Percentiles rank a stretch among this genome's conserved stretches.
These are phyloP conservation scores for Jatropha multifida DNA, from an alignment of 441 rosid species.

Conservation along the genomic window DNA sequence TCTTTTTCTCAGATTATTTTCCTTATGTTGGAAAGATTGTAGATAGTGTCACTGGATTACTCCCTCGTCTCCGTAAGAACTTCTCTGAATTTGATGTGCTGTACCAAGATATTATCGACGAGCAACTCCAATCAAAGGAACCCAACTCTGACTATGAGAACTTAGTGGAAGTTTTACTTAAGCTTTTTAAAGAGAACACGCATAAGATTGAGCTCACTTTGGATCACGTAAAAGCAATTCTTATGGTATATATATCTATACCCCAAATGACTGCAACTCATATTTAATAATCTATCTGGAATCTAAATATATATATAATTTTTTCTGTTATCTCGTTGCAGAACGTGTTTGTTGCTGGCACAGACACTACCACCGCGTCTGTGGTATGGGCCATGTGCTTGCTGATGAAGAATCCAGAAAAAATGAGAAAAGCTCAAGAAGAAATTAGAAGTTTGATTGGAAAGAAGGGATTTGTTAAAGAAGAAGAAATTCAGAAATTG, in stretches of 20 bases:
- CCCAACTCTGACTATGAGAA: slow-evolving; percentile 12
- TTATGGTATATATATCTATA: slow-evolving; percentile 18
- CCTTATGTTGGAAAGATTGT: slow-evolving; percentile 14
- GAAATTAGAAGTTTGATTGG: slow-evolving; percentile 27
- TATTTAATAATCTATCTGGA: no score
- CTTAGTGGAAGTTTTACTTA: slow-evolving; percentile 25
- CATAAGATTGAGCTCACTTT: slow-evolving; percentile 14
- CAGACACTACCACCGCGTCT: slow-evolving; percentile 33
- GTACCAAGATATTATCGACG: slow-evolving; percentile 21
- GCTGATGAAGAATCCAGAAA: slow-evolving; percentile 22
- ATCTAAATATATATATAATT: no score
- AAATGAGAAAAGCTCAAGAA: slow-evolving; percentile 26
- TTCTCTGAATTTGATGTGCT: slow-evolving; percentile 22
- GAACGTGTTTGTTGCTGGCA: slow-evolving; percentile 36
- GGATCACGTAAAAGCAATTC: slow-evolving; percentile 29
- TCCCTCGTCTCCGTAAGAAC: slow-evolving; percentile 9
- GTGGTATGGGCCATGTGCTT: slow-evolving; percentile 39
- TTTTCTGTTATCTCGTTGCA: background rate
- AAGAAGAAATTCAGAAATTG: slow-evolving; percentile 30
- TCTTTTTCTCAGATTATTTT: slow-evolving; percentile 26
- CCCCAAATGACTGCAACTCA: no score
- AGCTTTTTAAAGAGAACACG: slow-evolving; percentile 5
- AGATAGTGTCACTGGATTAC: slow-evolving; percentile 22
- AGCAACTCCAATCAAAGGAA: slow-evolving; percentile 16
- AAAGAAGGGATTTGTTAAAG: slow-evolving; percentile 25